phyloP scores from a whole-genome alignment of 306 rosid species.

The Acacia melanoxylon region DNA sequence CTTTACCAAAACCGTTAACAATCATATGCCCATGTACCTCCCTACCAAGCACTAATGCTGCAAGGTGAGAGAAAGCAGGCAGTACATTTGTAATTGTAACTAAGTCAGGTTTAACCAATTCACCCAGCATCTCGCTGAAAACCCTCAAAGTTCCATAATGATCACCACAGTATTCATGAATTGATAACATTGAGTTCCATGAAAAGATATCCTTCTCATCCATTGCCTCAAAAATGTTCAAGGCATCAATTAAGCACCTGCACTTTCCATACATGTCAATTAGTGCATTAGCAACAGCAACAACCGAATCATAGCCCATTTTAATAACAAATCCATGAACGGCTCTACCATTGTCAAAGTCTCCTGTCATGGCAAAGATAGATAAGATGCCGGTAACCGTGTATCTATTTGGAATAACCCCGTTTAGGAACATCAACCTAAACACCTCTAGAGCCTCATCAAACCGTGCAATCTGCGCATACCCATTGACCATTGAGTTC shows the following conservation, averaged over 20 bases:
- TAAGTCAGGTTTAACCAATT: slow-evolving; percentile 64
- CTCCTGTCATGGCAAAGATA: slow-evolving; percentile 53
- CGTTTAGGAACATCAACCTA: slow-evolving; percentile 54
- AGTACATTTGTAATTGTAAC: slow-evolving; percentile 66
- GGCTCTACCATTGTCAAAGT: slow-evolving; percentile 57
- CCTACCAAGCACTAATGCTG: slow-evolving; percentile 75
- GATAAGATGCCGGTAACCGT: slow-evolving; percentile 72
- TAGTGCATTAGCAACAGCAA: slow-evolving; percentile 69
- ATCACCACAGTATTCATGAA: slow-evolving; percentile 63
- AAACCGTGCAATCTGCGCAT: slow-evolving; percentile 59
- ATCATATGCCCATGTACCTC: slow-evolving; percentile 73
- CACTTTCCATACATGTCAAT: slow-evolving; percentile 93
- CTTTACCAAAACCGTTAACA: slow-evolving; percentile 56
- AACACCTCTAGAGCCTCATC: slow-evolving; percentile 70
- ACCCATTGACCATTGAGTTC: slow-evolving; percentile 86
- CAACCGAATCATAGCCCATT: slow-evolving; percentile 63
- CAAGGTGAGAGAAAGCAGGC: slow-evolving; percentile 78
- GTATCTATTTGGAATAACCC: slow-evolving; percentile 59
- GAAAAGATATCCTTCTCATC: slow-evolving; percentile 72
- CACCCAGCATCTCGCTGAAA: slow-evolving; percentile 63
- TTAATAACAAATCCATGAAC: slow-evolving; percentile 65
- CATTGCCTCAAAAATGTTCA: slow-evolving; percentile 63
- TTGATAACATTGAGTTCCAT: slow-evolving; percentile 81
- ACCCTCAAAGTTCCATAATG: slow-evolving; percentile 59
- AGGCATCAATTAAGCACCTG: slow-evolving; percentile 53